Evolutionary conservation across 495 filamentous ascomycete genomes (phyloP).

Genomic region (Xylaria curta): DNA sequence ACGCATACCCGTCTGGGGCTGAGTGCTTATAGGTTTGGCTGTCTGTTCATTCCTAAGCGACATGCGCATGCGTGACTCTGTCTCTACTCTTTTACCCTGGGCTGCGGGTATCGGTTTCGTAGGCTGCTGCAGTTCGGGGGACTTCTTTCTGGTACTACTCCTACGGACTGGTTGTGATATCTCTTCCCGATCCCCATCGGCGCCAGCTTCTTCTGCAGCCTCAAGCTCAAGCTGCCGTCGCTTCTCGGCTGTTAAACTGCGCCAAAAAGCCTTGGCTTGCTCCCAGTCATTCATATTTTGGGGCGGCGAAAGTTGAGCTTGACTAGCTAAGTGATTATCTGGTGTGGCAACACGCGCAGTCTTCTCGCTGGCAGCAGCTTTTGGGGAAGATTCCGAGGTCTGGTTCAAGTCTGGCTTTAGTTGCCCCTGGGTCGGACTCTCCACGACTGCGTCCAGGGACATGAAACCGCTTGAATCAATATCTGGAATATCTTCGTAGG

Average conservation of each 20-base stretch:
- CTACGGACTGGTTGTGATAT: slow-evolving; percentile 35
- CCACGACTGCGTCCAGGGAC: slow-evolving; percentile 83
- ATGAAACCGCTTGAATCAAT: slow-evolving; percentile 75
- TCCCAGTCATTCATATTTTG: slow-evolving; percentile 60
- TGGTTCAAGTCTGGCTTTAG: slow-evolving; percentile 1
- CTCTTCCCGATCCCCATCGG: slow-evolving; percentile 52
- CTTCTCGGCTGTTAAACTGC: slow-evolving; percentile 62
- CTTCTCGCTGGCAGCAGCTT: slow-evolving; percentile 13
- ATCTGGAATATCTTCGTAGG: slow-evolving; percentile 76
- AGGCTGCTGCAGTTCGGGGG: slow-evolving; percentile 26
- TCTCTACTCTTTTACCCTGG: slow-evolving; percentile 24
- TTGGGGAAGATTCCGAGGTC: slow-evolving; percentile 1
- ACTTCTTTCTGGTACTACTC: slow-evolving; percentile 32
- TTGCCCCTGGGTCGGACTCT: slow-evolving; percentile 55
- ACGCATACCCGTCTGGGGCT: slow-evolving; percentile 39
- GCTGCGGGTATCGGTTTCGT: slow-evolving; percentile 10
- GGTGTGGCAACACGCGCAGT: not conserved
- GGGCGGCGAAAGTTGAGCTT: slow-evolving; percentile 16
- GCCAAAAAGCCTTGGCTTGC: slow-evolving; percentile 68
- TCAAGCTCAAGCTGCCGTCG: slow-evolving; percentile 63
- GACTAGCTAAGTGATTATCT: slow-evolving; percentile 1
- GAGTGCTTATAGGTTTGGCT: slow-evolving; percentile 32
- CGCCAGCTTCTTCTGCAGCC: slow-evolving; percentile 55
- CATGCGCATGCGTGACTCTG: slow-evolving; percentile 44
- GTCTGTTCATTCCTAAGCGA: slow-evolving; percentile 45